These are phyloP conservation scores for Bipolaris zeicola DNA, from an alignment of 2,329 filamentous ascomycete genomes.

Conservation along the genomic window DNA sequence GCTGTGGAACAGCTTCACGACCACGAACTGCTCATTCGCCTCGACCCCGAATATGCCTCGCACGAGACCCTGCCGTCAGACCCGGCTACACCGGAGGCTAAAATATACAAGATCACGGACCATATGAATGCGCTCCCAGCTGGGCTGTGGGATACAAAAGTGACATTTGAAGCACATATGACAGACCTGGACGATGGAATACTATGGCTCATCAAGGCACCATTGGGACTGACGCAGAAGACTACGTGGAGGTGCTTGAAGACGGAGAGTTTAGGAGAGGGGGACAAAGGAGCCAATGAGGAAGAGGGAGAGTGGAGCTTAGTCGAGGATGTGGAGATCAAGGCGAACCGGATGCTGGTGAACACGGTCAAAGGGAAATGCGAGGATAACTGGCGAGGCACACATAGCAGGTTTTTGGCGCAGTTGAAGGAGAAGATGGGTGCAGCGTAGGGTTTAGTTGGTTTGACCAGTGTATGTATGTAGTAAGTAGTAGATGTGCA, in stretches of 20 bases:
- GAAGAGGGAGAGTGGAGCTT: conserved; percentile 38
- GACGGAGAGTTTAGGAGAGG: conserved; percentile 22
- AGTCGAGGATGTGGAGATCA: conserved; percentile 47
- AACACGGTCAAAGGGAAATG: conserved; percentile 47
- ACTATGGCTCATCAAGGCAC: conserved; percentile 44
- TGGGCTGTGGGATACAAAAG: conserved; percentile 45
- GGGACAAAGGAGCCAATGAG: conserved; percentile 12
- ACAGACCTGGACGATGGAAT: conserved; percentile 43
- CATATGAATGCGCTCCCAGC: conserved; percentile 45
- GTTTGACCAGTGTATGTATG: background rate
- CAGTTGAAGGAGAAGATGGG: conserved; percentile 22
- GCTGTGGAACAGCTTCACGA: conserved; percentile 31
- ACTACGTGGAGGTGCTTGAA: conserved; percentile 40
- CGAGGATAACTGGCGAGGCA: conserved; percentile 43
- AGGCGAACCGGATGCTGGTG: conserved; percentile 39
- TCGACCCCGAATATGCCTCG: conserved; percentile 45
- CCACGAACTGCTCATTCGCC: conserved; percentile 45
- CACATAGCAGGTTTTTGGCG: conserved; percentile 39
- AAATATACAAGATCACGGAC: conserved; percentile 47
- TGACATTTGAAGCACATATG: conserved; percentile 43
- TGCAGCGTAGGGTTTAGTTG: background rate
- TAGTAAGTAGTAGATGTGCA: background rate
- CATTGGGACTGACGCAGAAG: conserved; percentile 41
- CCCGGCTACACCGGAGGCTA: conserved; percentile 28
- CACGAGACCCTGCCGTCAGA: conserved; percentile 37